Evolutionary conservation across 371 early-diverging fungal genomes (phyloP), one percentile per base, ranked within the genome.

Genomic region (Mortierella sp.): DNA sequence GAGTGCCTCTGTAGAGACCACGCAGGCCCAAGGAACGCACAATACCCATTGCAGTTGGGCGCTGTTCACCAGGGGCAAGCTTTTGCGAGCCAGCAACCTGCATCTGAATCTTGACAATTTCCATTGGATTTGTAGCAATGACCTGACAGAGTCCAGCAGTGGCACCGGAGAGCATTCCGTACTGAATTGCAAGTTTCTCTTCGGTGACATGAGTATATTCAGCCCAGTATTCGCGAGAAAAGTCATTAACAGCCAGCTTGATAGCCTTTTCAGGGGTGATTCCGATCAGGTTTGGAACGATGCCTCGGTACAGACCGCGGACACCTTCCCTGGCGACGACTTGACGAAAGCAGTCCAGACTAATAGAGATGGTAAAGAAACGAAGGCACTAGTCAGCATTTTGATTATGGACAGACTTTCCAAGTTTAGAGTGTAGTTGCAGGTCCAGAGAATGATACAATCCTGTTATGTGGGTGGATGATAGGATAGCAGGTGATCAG

Each of bases 231-330:
- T 87, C 80, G 58, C 99, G 90, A 3, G 97, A 91, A 72, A 96
- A 89, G 84, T 98, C 98, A 83, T 98, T 99, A 81, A 98, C 93
- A 5, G 98, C 97, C 70, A 99, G 85, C 82, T 99, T 99, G 87
- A 99, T 98, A 56, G 99, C 99, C 86, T 99, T 98, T 84, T 99
- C 99, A 5, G 99, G 99, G 13, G 99, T 97, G 64, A 98, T 97
- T 69, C 95, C 94, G 40, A 80, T 58, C 42, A 80, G 31, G 58
- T 90, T 95, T 6, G 96, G 95, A n/a, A 86, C 73, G 61, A 96
- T 88, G 3, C 96, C 96, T 26, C 91, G 87, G 83, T 96, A 96
- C 26, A 96, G 85, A 7, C 95, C 95, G n/a, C 84, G 83, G 22
- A 89, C 75, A n/a, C 95, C 95, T 66, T 94, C 96, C 66, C 83